Conservation (phyloP, 139 green algal species). For the Micractinium conductrix region DNA sequence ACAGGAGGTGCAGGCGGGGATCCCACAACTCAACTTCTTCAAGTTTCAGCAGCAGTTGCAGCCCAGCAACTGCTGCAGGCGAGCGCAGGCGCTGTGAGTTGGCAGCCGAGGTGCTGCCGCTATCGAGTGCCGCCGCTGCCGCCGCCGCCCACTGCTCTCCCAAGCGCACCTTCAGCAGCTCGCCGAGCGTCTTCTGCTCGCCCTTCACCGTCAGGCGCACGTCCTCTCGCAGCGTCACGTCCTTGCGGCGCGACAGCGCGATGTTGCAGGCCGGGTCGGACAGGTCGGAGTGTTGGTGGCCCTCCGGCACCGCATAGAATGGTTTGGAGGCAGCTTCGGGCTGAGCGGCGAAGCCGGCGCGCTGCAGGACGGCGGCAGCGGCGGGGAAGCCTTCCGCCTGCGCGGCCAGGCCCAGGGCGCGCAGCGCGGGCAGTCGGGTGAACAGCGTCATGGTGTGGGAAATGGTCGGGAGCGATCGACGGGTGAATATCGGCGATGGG, state of each 20-base stretch:
- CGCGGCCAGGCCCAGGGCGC: constrained; percentile 4
- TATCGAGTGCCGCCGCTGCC: not conserved
- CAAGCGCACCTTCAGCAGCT: constrained; percentile 51
- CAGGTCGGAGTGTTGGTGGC: constrained; percentile 58
- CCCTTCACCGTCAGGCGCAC: constrained; percentile 39
- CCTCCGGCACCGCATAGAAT: constrained; percentile 44
- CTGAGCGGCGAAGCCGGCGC: too few relatives aligned
- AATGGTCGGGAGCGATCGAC: too few relatives aligned
- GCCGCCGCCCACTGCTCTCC: not conserved
- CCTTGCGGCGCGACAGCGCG: constrained; percentile 40
- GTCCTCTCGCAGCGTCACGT: constrained; percentile 55
- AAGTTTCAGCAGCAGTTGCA: not conserved
- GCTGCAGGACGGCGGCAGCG: constrained; percentile 8
- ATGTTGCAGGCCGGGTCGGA: constrained; percentile 54
- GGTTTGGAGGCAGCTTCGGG: not conserved
- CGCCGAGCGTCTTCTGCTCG: constrained; percentile 28
- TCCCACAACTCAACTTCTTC: not conserved
- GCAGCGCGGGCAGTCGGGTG: not conserved
- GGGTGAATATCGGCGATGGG: too few relatives aligned
- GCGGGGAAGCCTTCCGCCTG: constrained; percentile 24
- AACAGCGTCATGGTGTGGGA: not conserved
- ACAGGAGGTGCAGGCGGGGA: not conserved
- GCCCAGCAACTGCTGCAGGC: too few relatives aligned
- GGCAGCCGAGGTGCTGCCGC: too few relatives aligned
- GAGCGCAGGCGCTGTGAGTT: not conserved